Percentiles rank a stretch among this genome's conserved stretches.
These are phyloP conservation scores for Leccinum ochraceum DNA, from an alignment of 768 basidiomycete species.

Conservation along the genomic window DNA sequence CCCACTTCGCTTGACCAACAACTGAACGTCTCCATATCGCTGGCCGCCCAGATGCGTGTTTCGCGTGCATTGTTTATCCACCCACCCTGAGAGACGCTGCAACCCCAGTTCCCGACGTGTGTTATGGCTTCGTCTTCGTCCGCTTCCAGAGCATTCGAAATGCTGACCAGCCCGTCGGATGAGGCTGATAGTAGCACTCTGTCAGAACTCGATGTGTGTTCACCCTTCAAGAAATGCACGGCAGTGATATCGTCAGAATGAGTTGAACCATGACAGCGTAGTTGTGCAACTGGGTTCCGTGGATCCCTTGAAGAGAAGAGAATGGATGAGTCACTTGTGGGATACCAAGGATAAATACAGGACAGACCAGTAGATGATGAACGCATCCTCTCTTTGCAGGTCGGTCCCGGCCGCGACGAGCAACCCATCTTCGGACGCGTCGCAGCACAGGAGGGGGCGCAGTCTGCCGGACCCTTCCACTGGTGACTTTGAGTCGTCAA, in stretches of 20 bases:
- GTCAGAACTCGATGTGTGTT: slow-evolving; percentile 34
- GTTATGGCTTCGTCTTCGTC: slow-evolving; percentile 89
- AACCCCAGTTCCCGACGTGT: slow-evolving; percentile 84
- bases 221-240: slow-evolving; percentile 49
- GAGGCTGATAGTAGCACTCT: slow-evolving; percentile 75
- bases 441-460: slow-evolving; percentile 60
- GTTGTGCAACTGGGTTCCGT: slow-evolving; percentile 66
- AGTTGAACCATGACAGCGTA: slow-evolving; percentile 79
- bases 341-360: not conserved
- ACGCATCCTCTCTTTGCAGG: slow-evolving; percentile 76
- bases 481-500: slow-evolving; percentile 45
- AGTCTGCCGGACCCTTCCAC: slow-evolving; percentile 50
- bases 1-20: slow-evolving; percentile 75
- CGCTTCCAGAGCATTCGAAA: slow-evolving; percentile 66
- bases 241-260: slow-evolving; percentile 94
- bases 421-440: slow-evolving; percentile 67
- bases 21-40: slow-evolving; percentile 95
- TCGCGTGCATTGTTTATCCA: slow-evolving; percentile 48
- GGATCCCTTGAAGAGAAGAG: slow-evolving; percentile 64
- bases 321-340: slow-evolving; percentile 6
- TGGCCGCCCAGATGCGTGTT: slow-evolving; percentile 73
- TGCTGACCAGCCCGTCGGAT: slow-evolving; percentile 79
- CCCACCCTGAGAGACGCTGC: slow-evolving; percentile 75
- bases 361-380: slow-evolving; percentile 79
- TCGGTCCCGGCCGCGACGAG: slow-evolving; percentile 85